Percentiles rank a stretch among this genome's conserved stretches.
Evolutionary conservation across 441 rosid genomes (phyloP).

Genomic region (Erodium moschatum): DNA sequence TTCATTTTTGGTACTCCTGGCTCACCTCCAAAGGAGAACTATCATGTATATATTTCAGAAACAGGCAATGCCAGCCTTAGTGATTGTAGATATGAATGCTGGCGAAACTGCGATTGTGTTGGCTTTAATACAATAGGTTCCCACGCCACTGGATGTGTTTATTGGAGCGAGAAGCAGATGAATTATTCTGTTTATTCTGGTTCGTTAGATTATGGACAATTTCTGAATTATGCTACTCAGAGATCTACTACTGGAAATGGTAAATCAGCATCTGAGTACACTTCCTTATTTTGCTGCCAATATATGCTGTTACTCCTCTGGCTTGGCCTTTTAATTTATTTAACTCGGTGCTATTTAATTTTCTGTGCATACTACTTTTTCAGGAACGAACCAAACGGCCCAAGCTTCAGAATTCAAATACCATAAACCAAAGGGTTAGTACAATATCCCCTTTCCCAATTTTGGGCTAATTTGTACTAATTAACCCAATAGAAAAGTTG

Average conservation of each 20-base stretch:
- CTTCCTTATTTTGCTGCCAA: neutral
- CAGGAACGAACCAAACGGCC: neutral
- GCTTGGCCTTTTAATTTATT: too few species aligned
- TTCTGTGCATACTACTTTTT: neutral
- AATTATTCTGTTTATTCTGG: neutral
- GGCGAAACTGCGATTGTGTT: neutral
- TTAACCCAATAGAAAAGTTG: neutral
- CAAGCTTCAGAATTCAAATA: neutral
- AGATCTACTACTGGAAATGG: neutral
- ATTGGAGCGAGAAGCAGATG: constrained; percentile 2
- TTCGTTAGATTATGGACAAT: constrained; percentile 1
- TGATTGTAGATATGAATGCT: neutral
- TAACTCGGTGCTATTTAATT: too few species aligned
- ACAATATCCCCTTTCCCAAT: neutral
- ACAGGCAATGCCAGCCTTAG: constrained; percentile 1
- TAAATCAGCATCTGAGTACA: neutral
- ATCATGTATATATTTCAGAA: neutral
- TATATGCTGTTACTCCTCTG: too few species aligned
- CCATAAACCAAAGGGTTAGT: neutral
- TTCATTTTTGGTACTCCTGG: neutral
- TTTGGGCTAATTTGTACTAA: neutral
- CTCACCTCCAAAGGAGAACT: neutral
- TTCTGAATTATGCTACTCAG: neutral
- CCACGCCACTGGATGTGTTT: neutral
- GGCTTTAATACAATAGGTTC: neutral